A percentile compares a stretch with the other conserved stretches of the same genome.
Conservation (phyloP, 164 flowering plant genomes). For the Tetracentron sinense region DNA sequence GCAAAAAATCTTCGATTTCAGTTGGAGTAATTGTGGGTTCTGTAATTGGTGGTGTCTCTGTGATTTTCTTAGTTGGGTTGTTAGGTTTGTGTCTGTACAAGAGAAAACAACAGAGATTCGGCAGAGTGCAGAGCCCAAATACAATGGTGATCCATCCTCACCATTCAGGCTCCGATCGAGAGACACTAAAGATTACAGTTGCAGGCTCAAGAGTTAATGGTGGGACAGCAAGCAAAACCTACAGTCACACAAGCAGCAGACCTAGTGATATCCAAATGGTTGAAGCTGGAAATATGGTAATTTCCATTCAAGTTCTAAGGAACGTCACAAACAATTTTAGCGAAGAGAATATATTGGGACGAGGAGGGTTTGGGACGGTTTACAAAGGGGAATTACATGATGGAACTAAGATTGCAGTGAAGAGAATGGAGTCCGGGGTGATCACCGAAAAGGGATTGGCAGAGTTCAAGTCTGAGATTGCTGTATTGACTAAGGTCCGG, state of each 20-base stretch:
- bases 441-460: slow-evolving; percentile 61
- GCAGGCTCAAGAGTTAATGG: slow-evolving; percentile 43
- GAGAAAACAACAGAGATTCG: slow-evolving; percentile 31
- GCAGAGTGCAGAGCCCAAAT: slow-evolving; percentile 51
- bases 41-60: slow-evolving; percentile 36
- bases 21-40: slow-evolving; percentile 35
- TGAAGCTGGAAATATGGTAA: slow-evolving; percentile 75
- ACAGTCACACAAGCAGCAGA: slow-evolving; percentile 42
- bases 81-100: slow-evolving; percentile 33
- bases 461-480: slow-evolving; percentile 90
- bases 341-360: slow-evolving; percentile 66
- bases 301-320: slow-evolving; percentile 71
- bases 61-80: slow-evolving; percentile 24
- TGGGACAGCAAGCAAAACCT: slow-evolving; percentile 30
- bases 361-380: slow-evolving; percentile 93
- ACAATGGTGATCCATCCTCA: slow-evolving; percentile 61
- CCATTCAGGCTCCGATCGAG: slow-evolving; percentile 57
- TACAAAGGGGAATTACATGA: slow-evolving; percentile 93
- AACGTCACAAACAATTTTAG: slow-evolving; percentile 84
- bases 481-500: slow-evolving; percentile 79
- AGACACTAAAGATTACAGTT: slow-evolving; percentile 55
- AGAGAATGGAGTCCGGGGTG: slow-evolving; percentile 83
- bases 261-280: slow-evolving; percentile 53
- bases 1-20: slow-evolving; percentile 24
- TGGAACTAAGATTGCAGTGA: slow-evolving; percentile 94